These are phyloP conservation scores for Blastocystis sp. DNA, from an alignment of 352 stramenopile genomes.

Conservation along the genomic window DNA sequence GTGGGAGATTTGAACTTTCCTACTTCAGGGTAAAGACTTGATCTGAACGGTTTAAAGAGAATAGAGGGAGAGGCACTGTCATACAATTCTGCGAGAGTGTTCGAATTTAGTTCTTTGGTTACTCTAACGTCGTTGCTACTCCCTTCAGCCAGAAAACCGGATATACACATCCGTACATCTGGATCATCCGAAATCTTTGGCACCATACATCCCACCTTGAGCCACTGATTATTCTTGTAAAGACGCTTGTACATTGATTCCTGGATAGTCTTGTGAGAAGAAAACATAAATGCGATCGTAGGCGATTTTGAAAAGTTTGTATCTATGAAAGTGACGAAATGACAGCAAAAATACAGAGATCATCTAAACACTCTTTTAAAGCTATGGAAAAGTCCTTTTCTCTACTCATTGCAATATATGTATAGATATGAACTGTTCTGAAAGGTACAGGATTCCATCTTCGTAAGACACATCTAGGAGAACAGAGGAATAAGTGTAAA, in stretches of 20 bases:
- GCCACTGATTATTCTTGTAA: not conserved
- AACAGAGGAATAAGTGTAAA: not conserved
- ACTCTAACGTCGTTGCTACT: not conserved
- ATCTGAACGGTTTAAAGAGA: conserved; percentile 24
- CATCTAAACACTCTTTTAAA: conserved; percentile 41
- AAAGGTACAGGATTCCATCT: not conserved
- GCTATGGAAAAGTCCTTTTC: conserved; percentile 24
- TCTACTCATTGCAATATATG: conserved; percentile 19
- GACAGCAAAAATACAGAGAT: not conserved
- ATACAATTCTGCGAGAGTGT: not conserved
- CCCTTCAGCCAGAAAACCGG: conserved; percentile 10
- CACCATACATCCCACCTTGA: conserved; percentile 28
- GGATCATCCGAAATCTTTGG: conserved; percentile 28
- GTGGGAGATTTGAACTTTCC: conserved; percentile 18
- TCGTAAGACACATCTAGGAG: not conserved
- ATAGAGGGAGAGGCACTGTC: not conserved
- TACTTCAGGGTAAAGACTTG: not conserved
- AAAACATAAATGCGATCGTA: conserved; percentile 37
- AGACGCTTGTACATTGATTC: not conserved
- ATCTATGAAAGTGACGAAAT: not conserved
- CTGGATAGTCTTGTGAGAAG: not conserved
- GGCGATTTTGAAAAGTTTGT: conserved; percentile 37
- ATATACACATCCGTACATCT: conserved; percentile 23
- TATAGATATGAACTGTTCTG: not conserved
- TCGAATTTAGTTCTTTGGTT: not conserved